Evolutionary conservation across 176 grass and related monocot genomes (phyloP), one percentile per base, ranked within the genome.

Genomic region (Chloris gayana): DNA sequence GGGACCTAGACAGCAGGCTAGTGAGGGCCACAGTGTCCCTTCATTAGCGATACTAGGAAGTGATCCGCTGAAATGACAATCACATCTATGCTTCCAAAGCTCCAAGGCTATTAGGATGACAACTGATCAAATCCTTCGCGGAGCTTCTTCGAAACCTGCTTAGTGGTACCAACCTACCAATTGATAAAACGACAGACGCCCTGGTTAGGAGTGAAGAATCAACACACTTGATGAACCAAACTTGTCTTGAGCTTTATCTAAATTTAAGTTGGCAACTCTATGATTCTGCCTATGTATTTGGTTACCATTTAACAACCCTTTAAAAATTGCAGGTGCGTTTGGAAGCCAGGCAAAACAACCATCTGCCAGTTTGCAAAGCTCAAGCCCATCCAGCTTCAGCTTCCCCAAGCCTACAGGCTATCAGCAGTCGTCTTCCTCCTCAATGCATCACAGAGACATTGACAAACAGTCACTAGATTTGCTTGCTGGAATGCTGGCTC

Each of bases 401-500:
- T 81, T 82, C 44, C 44, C 76, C 24, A 76, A 65, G 21, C 29
- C 76, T 60, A 14, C 1, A 1, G 10, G 73, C 65, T 47, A 70
- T 37, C 73, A 84, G 64, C 82, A 70, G 37, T 62, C 62, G 19
- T 19, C 72, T 51, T 5, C 63, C 13, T 72, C 80, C 21, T 85
- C 82, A 38, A 51, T 9, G 22, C 73, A 85, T 22, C 62, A 80
- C 35, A 83, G 46, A 58, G 65, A 87, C 67, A 78, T 81, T 70
- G 78, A 78, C 75, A 88, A 66, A 75, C 86, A 88, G 45, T 85
- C 86, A 66, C 51, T 56, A 49, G 83, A 76, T 70, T 75, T 91
- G 22, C 86, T 88, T 67, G 80, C 39, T 75, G 82, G 85, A 46
- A 85, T 82, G 6, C 17, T 68, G 42, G 46, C 70, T 76, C 34